phyloP scores from a whole-genome alignment of 768 basidiomycete species.

The Lactarius trivialis region DNA sequence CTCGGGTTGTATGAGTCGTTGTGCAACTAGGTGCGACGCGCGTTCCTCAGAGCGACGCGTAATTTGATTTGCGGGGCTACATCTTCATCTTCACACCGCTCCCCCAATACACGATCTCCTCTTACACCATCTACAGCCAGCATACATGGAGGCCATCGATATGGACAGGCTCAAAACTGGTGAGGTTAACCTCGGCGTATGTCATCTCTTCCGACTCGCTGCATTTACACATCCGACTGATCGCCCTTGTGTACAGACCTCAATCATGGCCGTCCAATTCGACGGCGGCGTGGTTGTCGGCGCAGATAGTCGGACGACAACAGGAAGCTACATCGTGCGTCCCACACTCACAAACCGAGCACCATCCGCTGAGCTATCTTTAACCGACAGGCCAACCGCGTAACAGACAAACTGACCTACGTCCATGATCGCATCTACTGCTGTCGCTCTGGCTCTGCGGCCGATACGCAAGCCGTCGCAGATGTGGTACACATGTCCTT shows the following conservation, averaged over 20 bases:
- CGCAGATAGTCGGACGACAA: slow-evolving; percentile 95
- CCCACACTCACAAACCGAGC: not conserved
- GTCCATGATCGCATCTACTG: slow-evolving; percentile 98
- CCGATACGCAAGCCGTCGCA: slow-evolving; percentile 95
- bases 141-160: slow-evolving; percentile 55
- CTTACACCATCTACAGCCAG: slow-evolving; percentile 25
- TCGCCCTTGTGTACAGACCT: slow-evolving; percentile 57
- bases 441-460: slow-evolving; percentile 96
- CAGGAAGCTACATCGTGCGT: slow-evolving; percentile 90
- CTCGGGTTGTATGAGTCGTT: not conserved
- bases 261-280: slow-evolving; percentile 99
- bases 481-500: slow-evolving; percentile 82
- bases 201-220: slow-evolving; percentile 30
- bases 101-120: slow-evolving; percentile 22
- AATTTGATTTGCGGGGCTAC: slow-evolving; percentile 29
- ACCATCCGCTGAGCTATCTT: not conserved
- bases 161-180: slow-evolving; percentile 85
- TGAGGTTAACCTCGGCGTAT: slow-evolving; percentile 94
- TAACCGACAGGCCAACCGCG: slow-evolving; percentile 94
- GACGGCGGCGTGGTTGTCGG: slow-evolving; percentile 92
- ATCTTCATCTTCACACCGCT: slow-evolving; percentile 17
- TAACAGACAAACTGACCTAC: slow-evolving; percentile 96
- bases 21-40: slow-evolving; percentile 10
- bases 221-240: not conserved
- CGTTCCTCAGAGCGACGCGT: slow-evolving; percentile 32